Evolutionary conservation across 2,329 filamentous ascomycete species (phyloP), one percentile per base, ranked within the genome.

Genomic region (Lizonia empirigonia): DNA sequence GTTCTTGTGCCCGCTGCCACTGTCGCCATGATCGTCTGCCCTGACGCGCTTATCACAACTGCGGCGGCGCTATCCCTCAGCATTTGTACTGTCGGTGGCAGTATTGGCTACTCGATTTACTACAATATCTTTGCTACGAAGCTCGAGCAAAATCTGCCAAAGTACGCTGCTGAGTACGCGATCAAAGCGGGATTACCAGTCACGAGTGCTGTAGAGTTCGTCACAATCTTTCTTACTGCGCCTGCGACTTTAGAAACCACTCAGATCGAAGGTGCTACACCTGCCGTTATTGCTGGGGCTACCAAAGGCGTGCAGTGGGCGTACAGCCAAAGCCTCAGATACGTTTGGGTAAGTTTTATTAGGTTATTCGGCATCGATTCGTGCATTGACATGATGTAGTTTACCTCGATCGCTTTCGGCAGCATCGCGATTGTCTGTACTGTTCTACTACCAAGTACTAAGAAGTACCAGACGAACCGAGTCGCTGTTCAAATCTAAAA

Each of bases 11-110:
- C 70, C 2, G 67, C 69, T 33, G 67, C 68, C 1, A 70, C 67
- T 3, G 56, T 71, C 3, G 69, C 69, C 20, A 70, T 69, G 65
- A 63, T 70, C 1, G 65, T 70, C 9, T 68, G 64, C 22, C 67
- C 68, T 0, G 69, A 72, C 40, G 56, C 64, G 4, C 58, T 70
- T 5, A 71, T 71, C 35, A 71, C 68, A 4, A 71, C 69, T n/a
- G 67, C 65, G 1, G 67, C 77, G 63, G 45, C 76, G 58, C 5
- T 77, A 18, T 74, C 79, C 23, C 77, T 78, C 9, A 77, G 74
- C 16, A 77, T 80, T 47, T 75, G 78, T 23, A 74, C 74, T 4
- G 69, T 72, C 20, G 70, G 68, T n/a, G 70, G 70, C 12, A 65
- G 64, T 7, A 69, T 73, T n/a, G 70, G 69, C 20, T 68, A 70